phyloP scores from a whole-genome alignment of 2,329 filamentous ascomycete species.

The Colletotrichum orbiculare region DNA sequence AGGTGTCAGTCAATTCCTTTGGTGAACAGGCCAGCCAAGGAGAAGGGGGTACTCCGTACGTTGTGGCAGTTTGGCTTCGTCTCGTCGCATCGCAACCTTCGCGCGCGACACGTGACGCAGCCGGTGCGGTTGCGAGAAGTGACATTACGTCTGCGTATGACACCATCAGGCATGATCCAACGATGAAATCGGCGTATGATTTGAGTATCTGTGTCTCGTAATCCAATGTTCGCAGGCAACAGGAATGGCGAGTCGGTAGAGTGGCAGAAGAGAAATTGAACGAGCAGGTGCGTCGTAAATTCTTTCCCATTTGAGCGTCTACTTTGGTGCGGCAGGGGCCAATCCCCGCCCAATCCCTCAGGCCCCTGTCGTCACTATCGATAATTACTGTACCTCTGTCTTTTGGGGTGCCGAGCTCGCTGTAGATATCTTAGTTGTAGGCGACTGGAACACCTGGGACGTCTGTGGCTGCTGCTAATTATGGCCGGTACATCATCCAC shows the following conservation, averaged over 20 bases:
- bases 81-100: conserved; percentile 58
- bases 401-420: no score
- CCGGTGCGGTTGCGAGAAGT: conserved; percentile 17
- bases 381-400: no score
- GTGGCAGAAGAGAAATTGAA: conserved; percentile 15
- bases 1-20: no score
- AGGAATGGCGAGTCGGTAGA: background rate
- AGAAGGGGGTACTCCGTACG: background rate
- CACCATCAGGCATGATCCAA: conserved; percentile 4
- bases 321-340: background rate
- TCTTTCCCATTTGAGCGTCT: conserved; percentile 12
- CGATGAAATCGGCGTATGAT: background rate
- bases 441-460: no score
- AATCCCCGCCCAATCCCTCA: background rate
- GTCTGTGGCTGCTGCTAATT: no score
- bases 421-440: no score
- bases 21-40: background rate
- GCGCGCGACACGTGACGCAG: conserved; percentile 47
- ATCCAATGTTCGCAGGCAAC: no score
- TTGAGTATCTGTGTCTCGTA: no score
- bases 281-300: background rate
- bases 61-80: conserved; percentile 49
- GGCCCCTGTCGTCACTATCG: background rate
- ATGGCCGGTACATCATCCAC: no score
- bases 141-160: conserved; percentile 22